phyloP scores from a whole-genome alignment of 768 basidiomycete genomes.

The Suillus decipiens region DNA sequence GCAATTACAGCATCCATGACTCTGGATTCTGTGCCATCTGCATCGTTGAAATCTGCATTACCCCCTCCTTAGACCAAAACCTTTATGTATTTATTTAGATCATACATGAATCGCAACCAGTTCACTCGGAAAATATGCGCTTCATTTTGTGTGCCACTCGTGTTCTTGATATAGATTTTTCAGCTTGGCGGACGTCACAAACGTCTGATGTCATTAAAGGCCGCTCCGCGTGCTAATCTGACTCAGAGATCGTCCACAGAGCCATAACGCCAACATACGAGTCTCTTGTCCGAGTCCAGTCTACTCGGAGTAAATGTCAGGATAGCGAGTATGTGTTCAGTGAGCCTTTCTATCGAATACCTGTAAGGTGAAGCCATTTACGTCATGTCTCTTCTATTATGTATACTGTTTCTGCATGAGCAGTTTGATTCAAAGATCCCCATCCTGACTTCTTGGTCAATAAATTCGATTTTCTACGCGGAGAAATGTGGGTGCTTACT shows the following conservation, averaged over 20 bases:
- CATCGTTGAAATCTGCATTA: neutral
- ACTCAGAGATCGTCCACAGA: too few species aligned
- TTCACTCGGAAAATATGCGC: neutral
- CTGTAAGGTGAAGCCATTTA: too few species aligned
- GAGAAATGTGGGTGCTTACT: neutral
- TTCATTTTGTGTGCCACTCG: neutral
- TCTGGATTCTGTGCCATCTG: neutral
- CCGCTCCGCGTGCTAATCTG: neutral
- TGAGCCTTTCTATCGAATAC: neutral
- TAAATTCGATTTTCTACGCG: neutral
- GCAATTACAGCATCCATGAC: neutral
- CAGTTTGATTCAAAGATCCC: neutral
- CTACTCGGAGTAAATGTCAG: neutral
- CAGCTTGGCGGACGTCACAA: neutral
- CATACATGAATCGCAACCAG: neutral
- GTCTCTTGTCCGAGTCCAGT: neutral
- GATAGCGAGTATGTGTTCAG: neutral
- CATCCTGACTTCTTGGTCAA: neutral
- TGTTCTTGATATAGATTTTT: neutral
- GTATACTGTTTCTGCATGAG: neutral
- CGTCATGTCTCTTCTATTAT: too few species aligned
- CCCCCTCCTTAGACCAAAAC: neutral
- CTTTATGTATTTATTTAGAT: slow-evolving; percentile 7
- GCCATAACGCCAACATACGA: too few species aligned
- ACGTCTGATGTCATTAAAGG: neutral